These are phyloP conservation scores for Hyaloscypha hepaticicola DNA, from an alignment of 495 filamentous ascomycete species.

Conservation along the genomic window DNA sequence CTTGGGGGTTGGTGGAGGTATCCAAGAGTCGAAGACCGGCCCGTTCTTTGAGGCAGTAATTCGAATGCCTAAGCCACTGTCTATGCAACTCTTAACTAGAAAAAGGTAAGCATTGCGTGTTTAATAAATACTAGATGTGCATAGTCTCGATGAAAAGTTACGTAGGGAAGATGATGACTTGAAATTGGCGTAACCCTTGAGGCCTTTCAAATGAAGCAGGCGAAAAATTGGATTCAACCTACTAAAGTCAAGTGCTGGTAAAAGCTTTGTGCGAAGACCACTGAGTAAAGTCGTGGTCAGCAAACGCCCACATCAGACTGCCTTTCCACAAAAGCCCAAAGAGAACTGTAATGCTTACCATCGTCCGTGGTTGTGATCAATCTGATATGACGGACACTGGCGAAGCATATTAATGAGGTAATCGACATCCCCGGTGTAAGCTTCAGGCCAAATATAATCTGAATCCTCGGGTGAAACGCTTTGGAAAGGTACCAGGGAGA, in stretches of 20 bases:
- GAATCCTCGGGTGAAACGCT: slow-evolving; percentile 38
- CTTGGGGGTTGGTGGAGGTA: slow-evolving; percentile 9
- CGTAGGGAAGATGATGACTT: neutral
- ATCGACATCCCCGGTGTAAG: slow-evolving; percentile 47
- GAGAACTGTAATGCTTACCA: slow-evolving; percentile 39
- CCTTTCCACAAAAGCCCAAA: no score
- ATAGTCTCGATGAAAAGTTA: neutral
- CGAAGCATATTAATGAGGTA: slow-evolving; percentile 53
- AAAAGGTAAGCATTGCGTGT: neutral
- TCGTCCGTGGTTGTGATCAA: slow-evolving; percentile 72
- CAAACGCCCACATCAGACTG: neutral
- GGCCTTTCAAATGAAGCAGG: neutral
- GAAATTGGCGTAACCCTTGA: neutral
- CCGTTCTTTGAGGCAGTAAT: slow-evolving; percentile 45
- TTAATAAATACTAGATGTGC: neutral
- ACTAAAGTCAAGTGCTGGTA: slow-evolving; percentile 63
- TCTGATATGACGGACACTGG: slow-evolving; percentile 72
- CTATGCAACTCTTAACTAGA: slow-evolving; percentile 49
- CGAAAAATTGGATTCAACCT: neutral
- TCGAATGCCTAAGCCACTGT: slow-evolving; percentile 45
- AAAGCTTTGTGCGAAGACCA: slow-evolving; percentile 64
- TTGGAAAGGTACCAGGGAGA: slow-evolving; percentile 45
- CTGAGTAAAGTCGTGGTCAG: slow-evolving; percentile 29
- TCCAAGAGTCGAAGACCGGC: slow-evolving; percentile 30
- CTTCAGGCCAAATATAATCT: slow-evolving; percentile 35